Conservation (phyloP, 2,329 filamentous ascomycete genomes). For the Paracamarosporium sp. region DNA sequence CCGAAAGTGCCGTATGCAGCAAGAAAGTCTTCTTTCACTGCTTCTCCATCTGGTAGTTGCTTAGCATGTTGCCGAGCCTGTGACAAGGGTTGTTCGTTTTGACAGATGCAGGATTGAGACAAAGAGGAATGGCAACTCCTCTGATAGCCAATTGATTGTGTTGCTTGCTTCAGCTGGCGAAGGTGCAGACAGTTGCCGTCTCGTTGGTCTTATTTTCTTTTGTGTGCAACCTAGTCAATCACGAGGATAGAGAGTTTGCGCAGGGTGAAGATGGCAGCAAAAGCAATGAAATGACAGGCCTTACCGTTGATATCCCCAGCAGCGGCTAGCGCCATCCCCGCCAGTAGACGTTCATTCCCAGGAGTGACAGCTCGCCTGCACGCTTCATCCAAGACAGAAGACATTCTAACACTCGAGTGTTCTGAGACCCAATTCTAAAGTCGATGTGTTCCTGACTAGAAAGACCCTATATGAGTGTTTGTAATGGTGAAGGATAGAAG, state of each 20-base stretch:
- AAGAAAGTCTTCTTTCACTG: slow-evolving; percentile 16
- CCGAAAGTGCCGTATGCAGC: slow-evolving; percentile 22
- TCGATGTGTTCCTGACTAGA: background rate
- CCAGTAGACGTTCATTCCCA: slow-evolving; percentile 20
- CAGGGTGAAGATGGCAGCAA: background rate
- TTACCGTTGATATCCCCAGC: slow-evolving; percentile 24
- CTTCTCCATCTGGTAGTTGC: slow-evolving; percentile 4
- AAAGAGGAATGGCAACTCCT: background rate
- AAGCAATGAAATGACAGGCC: slow-evolving; percentile 8
- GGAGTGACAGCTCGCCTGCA: slow-evolving; percentile 26
- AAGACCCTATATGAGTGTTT: too few species aligned
- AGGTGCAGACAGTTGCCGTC: slow-evolving; percentile 3
- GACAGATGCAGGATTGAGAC: slow-evolving; percentile 10
- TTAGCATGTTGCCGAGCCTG: background rate
- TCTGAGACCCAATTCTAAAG: background rate
- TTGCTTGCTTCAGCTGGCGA: background rate
- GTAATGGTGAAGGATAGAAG: too few species aligned
- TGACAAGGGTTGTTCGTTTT: slow-evolving; percentile 4
- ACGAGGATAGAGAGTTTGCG: background rate
- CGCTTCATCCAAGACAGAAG: slow-evolving; percentile 16
- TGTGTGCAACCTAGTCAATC: background rate
- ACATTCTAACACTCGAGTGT: slow-evolving; percentile 4
- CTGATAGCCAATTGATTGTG: background rate
- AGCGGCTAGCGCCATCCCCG: slow-evolving; percentile 29
- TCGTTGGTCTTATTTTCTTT: slow-evolving; percentile 7